Percentiles rank a stretch among this genome's conserved stretches.
Conservation (phyloP, 805 yeast genomes). For the Saccharomycopsis sp. region DNA sequence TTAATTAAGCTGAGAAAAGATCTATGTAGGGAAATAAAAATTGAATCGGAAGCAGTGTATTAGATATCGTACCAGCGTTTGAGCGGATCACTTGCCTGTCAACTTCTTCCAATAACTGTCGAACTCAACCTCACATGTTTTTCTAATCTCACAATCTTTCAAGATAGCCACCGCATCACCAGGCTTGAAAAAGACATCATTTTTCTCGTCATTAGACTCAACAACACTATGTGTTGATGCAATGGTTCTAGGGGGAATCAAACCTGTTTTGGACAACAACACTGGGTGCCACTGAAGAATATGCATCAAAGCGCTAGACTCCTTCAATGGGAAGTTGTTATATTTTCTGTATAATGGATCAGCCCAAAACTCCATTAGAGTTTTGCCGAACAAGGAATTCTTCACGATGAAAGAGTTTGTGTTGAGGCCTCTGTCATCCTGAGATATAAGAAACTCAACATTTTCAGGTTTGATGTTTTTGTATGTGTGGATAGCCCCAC, state of each 20-base stretch:
- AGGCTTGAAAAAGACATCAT: conserved; percentile 40
- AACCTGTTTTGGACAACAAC: conserved; percentile 58
- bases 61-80: no score
- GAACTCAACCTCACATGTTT: conserved; percentile 45
- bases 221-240: conserved; percentile 37
- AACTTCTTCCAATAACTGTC: conserved; percentile 33
- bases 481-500: conserved; percentile 61
- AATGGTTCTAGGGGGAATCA: conserved; percentile 57
- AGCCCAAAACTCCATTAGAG: conserved; percentile 71
- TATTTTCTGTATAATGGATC: conserved; percentile 65
- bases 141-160: conserved; percentile 39
- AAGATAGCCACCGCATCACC: conserved; percentile 67
- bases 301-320: conserved; percentile 71
- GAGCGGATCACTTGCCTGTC: no score
- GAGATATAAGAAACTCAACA: conserved; percentile 58
- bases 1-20: no score
- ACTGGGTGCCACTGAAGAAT: conserved; percentile 92
- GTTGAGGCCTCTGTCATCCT: conserved; percentile 53
- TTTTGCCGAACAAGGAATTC: conserved; percentile 55
- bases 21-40: no score
- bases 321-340: conserved; percentile 44
- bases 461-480: conserved; percentile 45
- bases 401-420: conserved; percentile 63
- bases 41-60: no score
- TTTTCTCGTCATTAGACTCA: conserved; percentile 32